Evolutionary conservation across 768 basidiomycete species (phyloP).

Genomic region (Lepiota venenata): DNA sequence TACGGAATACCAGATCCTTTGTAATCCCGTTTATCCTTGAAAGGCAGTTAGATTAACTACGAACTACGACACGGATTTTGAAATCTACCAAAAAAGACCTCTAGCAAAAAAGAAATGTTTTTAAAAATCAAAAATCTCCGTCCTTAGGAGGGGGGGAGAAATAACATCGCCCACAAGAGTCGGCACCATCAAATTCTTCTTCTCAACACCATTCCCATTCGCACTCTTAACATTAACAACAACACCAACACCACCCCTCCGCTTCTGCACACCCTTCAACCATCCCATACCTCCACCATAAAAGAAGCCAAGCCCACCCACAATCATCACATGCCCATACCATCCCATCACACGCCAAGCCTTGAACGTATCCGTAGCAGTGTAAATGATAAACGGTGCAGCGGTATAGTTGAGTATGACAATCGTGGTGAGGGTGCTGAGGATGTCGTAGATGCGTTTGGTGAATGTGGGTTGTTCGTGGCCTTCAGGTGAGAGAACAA

Average conservation of each 20-base stretch:
- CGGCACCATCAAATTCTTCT: conserved; percentile 38
- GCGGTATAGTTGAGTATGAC: conserved; percentile 78
- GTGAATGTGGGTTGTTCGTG: conserved; percentile 31
- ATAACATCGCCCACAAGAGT: conserved; percentile 38
- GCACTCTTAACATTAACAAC: too few species aligned
- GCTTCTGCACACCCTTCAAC: conserved; percentile 47
- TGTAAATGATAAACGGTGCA: conserved; percentile 83
- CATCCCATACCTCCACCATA: conserved; percentile 63
- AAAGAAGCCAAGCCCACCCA: conserved; percentile 69
- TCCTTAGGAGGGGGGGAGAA: conserved; percentile 21
- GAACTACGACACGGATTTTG: neutral
- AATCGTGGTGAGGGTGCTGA: conserved; percentile 60
- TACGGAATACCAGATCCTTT: neutral
- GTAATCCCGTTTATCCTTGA: neutral
- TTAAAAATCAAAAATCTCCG: too few species aligned
- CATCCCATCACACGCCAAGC: conserved; percentile 72
- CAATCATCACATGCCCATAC: conserved; percentile 78
- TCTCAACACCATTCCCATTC: conserved; percentile 14
- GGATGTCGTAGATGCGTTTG: conserved; percentile 76
- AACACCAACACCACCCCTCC: conserved; percentile 30
- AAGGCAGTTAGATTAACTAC: too few species aligned
- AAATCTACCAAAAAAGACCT: neutral
- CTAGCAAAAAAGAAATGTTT: too few species aligned
- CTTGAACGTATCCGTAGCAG: conserved; percentile 52
- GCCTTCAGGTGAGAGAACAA: conserved; percentile 57